A percentile compares a stretch with the other conserved stretches of the same genome.
Evolutionary conservation across 352 stramenopile genomes (phyloP).

Genomic region (Phytophthora parvispora): DNA sequence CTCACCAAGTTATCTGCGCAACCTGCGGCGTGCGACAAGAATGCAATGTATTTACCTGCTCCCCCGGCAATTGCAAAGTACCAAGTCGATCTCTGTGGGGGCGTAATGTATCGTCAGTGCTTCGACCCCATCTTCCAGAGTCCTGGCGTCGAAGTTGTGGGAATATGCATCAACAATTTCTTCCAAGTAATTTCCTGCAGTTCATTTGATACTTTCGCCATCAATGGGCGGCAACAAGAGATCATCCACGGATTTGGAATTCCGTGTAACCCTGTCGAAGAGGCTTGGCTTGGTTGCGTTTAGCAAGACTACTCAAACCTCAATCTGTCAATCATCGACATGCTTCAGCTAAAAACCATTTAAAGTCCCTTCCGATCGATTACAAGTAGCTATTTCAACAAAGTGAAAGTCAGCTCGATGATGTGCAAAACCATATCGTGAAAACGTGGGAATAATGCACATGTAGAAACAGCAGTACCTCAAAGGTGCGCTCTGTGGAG

Average conservation of each 20-base stretch:
- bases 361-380: too few relatives aligned
- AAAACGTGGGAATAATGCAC: neutral
- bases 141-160: neutral
- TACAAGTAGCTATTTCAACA: too few relatives aligned
- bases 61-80: neutral
- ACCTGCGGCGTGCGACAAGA: neutral
- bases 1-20: neutral
- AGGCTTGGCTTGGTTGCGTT: conserved; percentile 14
- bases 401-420: too few relatives aligned
- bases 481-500: neutral
- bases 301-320: too few relatives aligned
- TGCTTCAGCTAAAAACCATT: too few relatives aligned
- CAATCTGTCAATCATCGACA: too few relatives aligned
- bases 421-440: neutral
- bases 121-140: neutral
- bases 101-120: conserved; percentile 13
- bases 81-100: conserved; percentile 10
- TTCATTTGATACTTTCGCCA: neutral
- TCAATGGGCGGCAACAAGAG: conserved; percentile 5
- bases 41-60: neutral
- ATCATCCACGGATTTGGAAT: conserved; percentile 4
- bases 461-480: neutral
- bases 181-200: conserved; percentile 18
- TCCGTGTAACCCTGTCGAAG: conserved; percentile 8
- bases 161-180: conserved; percentile 10